Conservation (phyloP, 2,329 filamentous ascomycete species). For the Akanthomyces lecanii region DNA sequence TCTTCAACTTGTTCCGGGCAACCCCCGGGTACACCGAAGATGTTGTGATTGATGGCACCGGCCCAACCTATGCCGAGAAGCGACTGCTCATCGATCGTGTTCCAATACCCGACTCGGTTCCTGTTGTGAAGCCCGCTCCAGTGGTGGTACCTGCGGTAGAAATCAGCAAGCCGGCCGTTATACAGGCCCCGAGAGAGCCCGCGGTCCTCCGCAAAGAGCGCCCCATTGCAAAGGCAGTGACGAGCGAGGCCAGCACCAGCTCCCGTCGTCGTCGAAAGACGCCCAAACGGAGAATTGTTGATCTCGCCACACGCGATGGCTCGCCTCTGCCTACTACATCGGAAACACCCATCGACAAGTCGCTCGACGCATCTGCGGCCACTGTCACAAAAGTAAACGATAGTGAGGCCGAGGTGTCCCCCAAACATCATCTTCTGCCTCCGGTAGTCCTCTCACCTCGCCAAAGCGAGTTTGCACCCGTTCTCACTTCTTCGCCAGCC, state of each 20-base stretch:
- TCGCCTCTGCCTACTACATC: conserved; percentile 27
- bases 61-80: conserved; percentile 79
- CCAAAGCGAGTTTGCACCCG: conserved; percentile 3
- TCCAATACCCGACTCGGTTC: conserved; percentile 69
- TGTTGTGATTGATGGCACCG: conserved; percentile 78
- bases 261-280: conserved; percentile 58
- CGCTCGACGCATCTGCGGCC: conserved; percentile 13
- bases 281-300: conserved; percentile 61
- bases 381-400: conserved; percentile 19
- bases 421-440: conserved; percentile 34
- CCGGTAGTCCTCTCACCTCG: conserved; percentile 24
- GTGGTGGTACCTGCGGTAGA: conserved; percentile 60
- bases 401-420: not conserved
- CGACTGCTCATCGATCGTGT: conserved; percentile 79
- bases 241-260: conserved; percentile 55
- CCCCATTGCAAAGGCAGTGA: conserved; percentile 47
- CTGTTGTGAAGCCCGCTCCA: conserved; percentile 67
- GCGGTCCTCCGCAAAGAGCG: conserved; percentile 57
- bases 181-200: conserved; percentile 48
- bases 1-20: conserved; percentile 93
- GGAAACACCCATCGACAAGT: conserved; percentile 23
- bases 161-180: conserved; percentile 62
- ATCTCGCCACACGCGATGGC: conserved; percentile 53
- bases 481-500: conserved; percentile 22
- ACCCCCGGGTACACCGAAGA: conserved; percentile 89